phyloP scores from a whole-genome alignment of 495 filamentous ascomycete species.

The Daldinia caldariorum region DNA sequence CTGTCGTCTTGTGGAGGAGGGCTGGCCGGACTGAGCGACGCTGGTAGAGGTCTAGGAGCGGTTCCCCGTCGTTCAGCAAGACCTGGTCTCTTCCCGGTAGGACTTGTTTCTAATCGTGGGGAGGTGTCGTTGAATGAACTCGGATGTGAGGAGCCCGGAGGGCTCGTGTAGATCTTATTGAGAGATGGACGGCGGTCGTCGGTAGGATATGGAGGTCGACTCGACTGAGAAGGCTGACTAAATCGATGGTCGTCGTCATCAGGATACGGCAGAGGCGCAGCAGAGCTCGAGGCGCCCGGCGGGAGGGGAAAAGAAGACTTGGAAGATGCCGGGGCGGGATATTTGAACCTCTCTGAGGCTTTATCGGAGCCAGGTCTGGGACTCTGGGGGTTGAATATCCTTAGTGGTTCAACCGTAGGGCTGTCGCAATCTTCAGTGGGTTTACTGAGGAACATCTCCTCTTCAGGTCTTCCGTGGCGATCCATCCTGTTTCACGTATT shows the following conservation, averaged over 20 bases:
- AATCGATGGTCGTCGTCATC: constrained; percentile 69
- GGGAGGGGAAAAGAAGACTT: constrained; percentile 66
- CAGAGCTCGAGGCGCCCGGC: constrained; percentile 70
- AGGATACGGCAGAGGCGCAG: constrained; percentile 77
- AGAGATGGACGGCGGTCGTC: constrained; percentile 51
- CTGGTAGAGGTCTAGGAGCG: constrained; percentile 72
- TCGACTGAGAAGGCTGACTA: constrained; percentile 50
- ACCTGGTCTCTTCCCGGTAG: constrained; percentile 61
- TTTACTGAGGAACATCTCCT: constrained; percentile 80
- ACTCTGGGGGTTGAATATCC: constrained; percentile 78
- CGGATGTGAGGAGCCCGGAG: constrained; percentile 49
- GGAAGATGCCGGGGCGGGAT: constrained; percentile 56
- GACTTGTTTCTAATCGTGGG: constrained; percentile 56
- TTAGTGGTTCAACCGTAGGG: constrained; percentile 82
- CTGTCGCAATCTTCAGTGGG: constrained; percentile 67
- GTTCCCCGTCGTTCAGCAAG: constrained; percentile 79
- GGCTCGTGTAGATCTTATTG: constrained; percentile 51
- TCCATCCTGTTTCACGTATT: constrained; percentile 55
- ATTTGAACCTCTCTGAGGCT: constrained; percentile 58
- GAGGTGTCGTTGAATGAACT: constrained; percentile 52
- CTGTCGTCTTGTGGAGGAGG: constrained; percentile 73
- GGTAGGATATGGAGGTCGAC: constrained; percentile 61
- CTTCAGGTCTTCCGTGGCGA: constrained; percentile 67
- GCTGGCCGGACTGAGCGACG: constrained; percentile 73
- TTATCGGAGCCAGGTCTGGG: constrained; percentile 60